phyloP scores from a whole-genome alignment of 495 filamentous ascomycete genomes.

The Neurospora africana region DNA sequence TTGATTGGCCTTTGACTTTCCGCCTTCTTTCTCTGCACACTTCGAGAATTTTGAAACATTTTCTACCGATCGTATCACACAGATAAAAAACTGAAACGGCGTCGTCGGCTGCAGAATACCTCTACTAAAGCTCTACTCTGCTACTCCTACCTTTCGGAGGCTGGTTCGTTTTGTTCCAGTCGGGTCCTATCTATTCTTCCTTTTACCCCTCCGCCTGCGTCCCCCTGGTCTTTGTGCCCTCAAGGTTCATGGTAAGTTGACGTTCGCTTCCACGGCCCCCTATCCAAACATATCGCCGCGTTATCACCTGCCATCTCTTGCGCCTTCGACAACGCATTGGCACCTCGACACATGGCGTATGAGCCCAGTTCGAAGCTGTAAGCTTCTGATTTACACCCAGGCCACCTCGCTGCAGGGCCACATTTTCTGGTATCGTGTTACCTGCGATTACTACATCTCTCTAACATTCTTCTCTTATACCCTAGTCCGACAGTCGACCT shows the following conservation, averaged over 20 bases:
- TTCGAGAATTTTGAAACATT: not conserved
- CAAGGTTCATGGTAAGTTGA: not conserved
- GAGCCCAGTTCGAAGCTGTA: not conserved
- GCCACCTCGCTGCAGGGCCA: not conserved
- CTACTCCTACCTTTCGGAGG: not conserved
- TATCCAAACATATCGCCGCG: not conserved
- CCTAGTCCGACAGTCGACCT: not conserved
- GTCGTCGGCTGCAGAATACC: not conserved
- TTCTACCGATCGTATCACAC: not conserved
- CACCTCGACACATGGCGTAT: not conserved
- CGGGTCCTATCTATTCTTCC: not conserved
- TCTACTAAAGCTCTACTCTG: not conserved
- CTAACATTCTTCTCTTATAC: not conserved
- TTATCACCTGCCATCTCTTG: not conserved
- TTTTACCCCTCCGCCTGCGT: not conserved
- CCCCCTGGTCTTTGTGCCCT: not conserved
- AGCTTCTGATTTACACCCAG: not conserved
- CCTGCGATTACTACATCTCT: not conserved
- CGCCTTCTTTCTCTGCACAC: not conserved
- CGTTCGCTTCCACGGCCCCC: not conserved
- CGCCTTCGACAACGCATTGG: not conserved
- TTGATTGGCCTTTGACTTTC: not conserved
- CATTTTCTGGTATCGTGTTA: not conserved
- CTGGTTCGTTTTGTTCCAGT: not conserved
- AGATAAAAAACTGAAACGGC: not conserved